Base-by-base conservation (phyloP, 2,329 filamentous ascomycete species). In the Madurella mycetomatis region DNA sequence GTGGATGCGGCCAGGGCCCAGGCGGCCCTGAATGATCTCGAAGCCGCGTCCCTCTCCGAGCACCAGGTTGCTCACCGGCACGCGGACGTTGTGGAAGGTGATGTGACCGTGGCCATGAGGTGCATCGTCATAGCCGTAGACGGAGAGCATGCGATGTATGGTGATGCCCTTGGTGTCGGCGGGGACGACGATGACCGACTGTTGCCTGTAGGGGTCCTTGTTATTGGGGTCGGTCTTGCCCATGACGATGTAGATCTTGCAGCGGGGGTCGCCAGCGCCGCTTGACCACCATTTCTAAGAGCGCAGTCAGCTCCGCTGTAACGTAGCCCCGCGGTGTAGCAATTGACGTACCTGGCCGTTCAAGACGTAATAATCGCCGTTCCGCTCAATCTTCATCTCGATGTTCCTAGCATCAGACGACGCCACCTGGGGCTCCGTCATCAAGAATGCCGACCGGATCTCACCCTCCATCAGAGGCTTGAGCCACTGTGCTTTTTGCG, bases 81-180 rank as follows among this genome's bases (percentile, higher is more conserved):
- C 89, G 55, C 92, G 88, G 59, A 97, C 94, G 69, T 97, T 87
- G 55, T 85, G 79, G 75, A 99, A 97, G 37, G 78, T 82, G 68
- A 99, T 84, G 72, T 99, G 92, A 43, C 91, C 94, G 74, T 99
- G 94, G 53, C 94, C 94, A 71, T 99, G 94, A 2, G 94, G 94
- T n/a, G 94, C 94, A 65, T 99, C 94, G 70, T 97, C 94, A 74
- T 91, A 97, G 54, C 94, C 94, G 72, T 95, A 96, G 61, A 97
- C 92, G 48, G 81, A 87, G 52, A 99, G 78, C 90, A 96, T 96
- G 63, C 94, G 86, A 73, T 96, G 83, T 64, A 97, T 86, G n/a
- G 85, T 95, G 66, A 97, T 87, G 54, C 94, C 94, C 17, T 88
- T 87, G 1, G 88, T 85, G 60, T 82, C 78, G 16, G 88, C 83